Evolutionary conservation across 2,329 filamentous ascomycete genomes (phyloP), one percentile per base, ranked within the genome.

Genomic region (Rutstroemia sydowiana): DNA sequence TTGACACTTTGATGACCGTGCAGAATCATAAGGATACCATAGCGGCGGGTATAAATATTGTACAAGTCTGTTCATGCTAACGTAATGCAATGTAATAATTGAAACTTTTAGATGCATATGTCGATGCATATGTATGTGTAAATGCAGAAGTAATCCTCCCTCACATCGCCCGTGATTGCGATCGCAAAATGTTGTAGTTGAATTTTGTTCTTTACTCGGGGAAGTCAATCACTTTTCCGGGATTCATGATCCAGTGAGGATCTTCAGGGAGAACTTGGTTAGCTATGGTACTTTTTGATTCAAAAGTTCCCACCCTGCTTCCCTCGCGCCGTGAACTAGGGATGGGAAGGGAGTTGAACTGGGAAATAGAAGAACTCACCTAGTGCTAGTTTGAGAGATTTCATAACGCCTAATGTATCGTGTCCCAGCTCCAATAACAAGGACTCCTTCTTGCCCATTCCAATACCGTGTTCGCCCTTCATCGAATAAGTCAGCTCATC

Each of bases 221-320:
- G 16, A 80, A 72, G 59, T 95, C 87, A 69, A 95, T 90, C 57
- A 95, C 92, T 73, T 95, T 95, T 1, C 89, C 89, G 0, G 90
- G 90, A 60, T 95, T 95, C 79, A 95, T 80, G 52, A 95, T 80
- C 87, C 90, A 95, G 45, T 83, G 70, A 1, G 90, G 90, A 71
- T 95, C 90, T 43, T 5, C 5, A 7, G n/a, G n/a, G 37, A 23
- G 3, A 8, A 3, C 4, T 6, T 14, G 5, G 31, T 42, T 18
- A 43, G 46, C 20, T 42, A 6, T 1, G 11, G 1, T 28, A 10
- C 14, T 3, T 13, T 40, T 21, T n/a, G n/a, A n/a, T n/a, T n/a
- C n/a, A n/a, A n/a, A n/a, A n/a, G n/a, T n/a, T n/a, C n/a, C n/a
- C n/a, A n/a, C n/a, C n/a, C n/a, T n/a, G n/a, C n/a, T n/a, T n/a